Base-by-base conservation (phyloP, 148 eudicot species). In the Rhododendron griersonianum region DNA sequence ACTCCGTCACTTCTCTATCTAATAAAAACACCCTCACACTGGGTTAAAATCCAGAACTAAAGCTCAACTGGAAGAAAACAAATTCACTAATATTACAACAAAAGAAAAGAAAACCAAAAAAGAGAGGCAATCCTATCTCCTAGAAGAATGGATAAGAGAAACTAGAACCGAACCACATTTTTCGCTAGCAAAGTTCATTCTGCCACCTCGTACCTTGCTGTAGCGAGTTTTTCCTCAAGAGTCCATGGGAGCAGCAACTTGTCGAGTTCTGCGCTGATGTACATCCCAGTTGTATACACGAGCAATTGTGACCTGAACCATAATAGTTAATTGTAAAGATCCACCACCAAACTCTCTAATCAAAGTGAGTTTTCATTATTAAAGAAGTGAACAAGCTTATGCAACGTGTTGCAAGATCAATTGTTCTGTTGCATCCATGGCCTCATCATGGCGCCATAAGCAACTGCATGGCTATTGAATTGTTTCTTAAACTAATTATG, bases 251-350 rank as follows among this genome's bases (percentile, higher is more conserved):
- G 89, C 23, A 41, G 90, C 81, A 76, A 88, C 86, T 91, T 95
- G 94, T 85, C 88, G 89, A 45, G 85, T 85, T 89, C 94, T 92
- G 45, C 98, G 96, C 87, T 95, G 98, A 90, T 96, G 98, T 51
- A 96, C 94, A 86, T 96, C 99, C 98, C 99, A 96, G 91, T 96
- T 96, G 89, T 94, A 96, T 16, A 96, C 92, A 30, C 98, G 99
- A 50, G 99, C 98, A 82, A 92, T 93, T 53, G 98, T 96, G 35
- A 96, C 99, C 99, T 96, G 92, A 78, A 21, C 35, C 50, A 81
- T 59, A 81, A 7, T 50, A 83, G 50, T 15, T 13, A 21, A 63
- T 18, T 9, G 41, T 28, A 48, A 87, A 78, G 37, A 48, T 39
- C 57, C 45, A 50, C 21, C 14, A 41, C 80, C 15, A 73, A 73